Base-by-base conservation (phyloP, 495 filamentous ascomycete species). In the Sordaria brevicollis region DNA sequence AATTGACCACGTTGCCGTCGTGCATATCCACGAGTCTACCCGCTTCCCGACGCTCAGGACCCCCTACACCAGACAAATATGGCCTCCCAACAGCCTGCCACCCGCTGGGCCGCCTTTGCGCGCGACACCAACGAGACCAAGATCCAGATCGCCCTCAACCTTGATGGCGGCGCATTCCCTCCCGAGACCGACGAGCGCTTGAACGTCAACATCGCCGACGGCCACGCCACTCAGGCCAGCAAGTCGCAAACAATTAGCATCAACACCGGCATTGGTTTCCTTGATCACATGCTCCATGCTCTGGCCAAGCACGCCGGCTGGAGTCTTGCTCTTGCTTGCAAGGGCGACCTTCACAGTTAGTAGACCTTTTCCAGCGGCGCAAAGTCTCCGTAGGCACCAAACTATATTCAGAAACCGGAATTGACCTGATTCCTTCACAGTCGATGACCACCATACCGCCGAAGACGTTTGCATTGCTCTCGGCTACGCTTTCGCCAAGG, bases 211-310 rank as follows among this genome's bases (percentile, higher is more conserved):
- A 17, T 62, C 49, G 79, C 81, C 41, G 81, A 83, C 36, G 81
- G 83, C 65, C 95, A 99, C 79, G 94, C 95, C 5, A 87, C 89
- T 1, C 96, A 98, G 75, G 83, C 88, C 74, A 92, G 89, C 41
- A 86, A 88, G 38, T 89, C 88, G 67, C 96, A 97, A 83, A 86
- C 87, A 65, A 96, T 99, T 76, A 89, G 86, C 78, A 85, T 98
- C 69, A 91, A 91, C 85, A 95, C 94, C 2, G 95, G 95, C 65
- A 96, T 99, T 76, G 95, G 95, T n/a, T 99, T 99, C 81, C 83
- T 99, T 36, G 95, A 99, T 83, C 95, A 99, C 83, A 98, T 99
- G 95, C 84, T 99, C 66, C 95, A 99, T 78, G 95, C 95, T 34
- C 87, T 97, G 41, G 91, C 95, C 2, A 98, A 99, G 79, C 95